Evolutionary conservation across 495 filamentous ascomycete species (phyloP), one percentile per base, ranked within the genome.

Genomic region (Astrocystis sublimbata): DNA sequence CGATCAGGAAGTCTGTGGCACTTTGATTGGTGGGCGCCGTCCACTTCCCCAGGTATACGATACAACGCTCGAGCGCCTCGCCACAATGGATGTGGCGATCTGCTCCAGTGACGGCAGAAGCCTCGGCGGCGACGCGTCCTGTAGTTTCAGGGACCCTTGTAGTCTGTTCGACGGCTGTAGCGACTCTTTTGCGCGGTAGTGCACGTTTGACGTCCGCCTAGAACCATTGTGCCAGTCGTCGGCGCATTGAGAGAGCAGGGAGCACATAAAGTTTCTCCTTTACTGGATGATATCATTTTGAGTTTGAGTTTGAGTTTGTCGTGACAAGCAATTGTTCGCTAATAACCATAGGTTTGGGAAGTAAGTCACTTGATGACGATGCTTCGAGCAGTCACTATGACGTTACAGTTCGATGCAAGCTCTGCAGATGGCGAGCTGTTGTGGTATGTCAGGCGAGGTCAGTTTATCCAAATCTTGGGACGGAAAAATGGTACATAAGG

Each of bases 31-130:
- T 6, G 3, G 1, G 4, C 4, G 12, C 3, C 24, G 17, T 15
- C 13, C 33, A 40, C n/a, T 54, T 38, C 51, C 51, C 51, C 51
- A 54, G 51, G 40, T 23, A 38, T 54, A 17, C 50, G 33, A 53
- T 38, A 23, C 50, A 24, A 21, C 12, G 19, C 31, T 15, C 51
- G 23, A 26, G 33, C 33, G 30, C 47, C 47, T 30, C 17, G 46
- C 26, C 28, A 49, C 17, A 30, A 52, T 35, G n/a, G 7, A 23
- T 30, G n/a, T 21, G 49, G 19, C 49, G 49, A 52, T 52, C 49
- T 35, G n/a, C 15, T 52, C 15, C 1, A 51, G 47, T 35, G 30
- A 17, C 47, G 47, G 45, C 24, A 13, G 6, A 36, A 13, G 6
- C 33, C 6, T 6, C 33, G 15, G 26, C 28, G 47, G 33, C 33